A percentile compares a stretch with the other conserved stretches of the same genome.
phyloP scores from a whole-genome alignment of 1,139 yeast species.

The Trichomonascaceae sp. region DNA sequence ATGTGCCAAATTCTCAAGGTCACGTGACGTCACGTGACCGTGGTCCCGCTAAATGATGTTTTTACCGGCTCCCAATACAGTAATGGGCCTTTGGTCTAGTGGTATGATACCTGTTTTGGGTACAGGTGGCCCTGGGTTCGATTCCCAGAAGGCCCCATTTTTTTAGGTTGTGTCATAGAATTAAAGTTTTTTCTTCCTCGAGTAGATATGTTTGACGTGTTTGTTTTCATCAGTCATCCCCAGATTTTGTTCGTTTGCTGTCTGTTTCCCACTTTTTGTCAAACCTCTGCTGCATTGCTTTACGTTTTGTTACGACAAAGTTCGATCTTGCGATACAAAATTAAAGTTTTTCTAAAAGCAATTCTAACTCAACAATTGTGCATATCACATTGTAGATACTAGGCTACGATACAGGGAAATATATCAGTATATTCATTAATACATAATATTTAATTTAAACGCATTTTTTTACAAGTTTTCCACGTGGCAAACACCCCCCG shows the following conservation, averaged over 20 bases:
- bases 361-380: background rate
- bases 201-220: background rate
- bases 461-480: background rate
- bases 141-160: slow-evolving; percentile 40
- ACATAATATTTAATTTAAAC: background rate
- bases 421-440: background rate
- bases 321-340: background rate
- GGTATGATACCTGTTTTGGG: slow-evolving; percentile 37
- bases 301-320: background rate
- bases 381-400: background rate
- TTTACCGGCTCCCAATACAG: background rate
- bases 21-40: background rate
- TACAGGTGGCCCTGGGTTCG: slow-evolving; percentile 43
- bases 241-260: background rate
- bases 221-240: background rate
- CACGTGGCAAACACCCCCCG: background rate
- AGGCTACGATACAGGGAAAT: background rate
- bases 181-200: background rate
- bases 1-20: no score
- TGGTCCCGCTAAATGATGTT: background rate
- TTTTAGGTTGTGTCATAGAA: slow-evolving; percentile 9
- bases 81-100: slow-evolving; percentile 34
- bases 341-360: background rate
- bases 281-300: background rate
- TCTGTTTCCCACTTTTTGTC: background rate